Percentiles rank a stretch among this genome's conserved stretches.
Conservation (phyloP, 2,329 filamentous ascomycete genomes). For the Trichophaea hybrida region DNA sequence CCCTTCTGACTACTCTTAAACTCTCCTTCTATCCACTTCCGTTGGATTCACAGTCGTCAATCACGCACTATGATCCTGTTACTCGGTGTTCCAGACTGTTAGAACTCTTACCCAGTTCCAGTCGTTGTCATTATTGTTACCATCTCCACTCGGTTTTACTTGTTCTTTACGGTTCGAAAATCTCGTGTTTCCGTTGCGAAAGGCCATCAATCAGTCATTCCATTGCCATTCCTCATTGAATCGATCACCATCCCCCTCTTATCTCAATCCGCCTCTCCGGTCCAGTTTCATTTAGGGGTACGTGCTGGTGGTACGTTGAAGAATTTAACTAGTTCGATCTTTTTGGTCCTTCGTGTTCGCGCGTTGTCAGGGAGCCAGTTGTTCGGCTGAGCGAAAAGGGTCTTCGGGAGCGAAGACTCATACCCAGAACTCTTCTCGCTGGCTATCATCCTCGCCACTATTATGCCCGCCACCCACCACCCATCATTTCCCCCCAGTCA, state of each 20-base stretch:
- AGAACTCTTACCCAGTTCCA: constrained; percentile 2
- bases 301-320: background rate
- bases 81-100: constrained; percentile 2
- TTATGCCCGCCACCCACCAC: background rate
- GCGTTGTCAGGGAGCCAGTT: no score
- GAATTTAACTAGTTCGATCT: background rate
- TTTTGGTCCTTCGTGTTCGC: background rate
- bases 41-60: background rate
- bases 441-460: no score
- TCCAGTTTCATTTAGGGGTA: background rate
- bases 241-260: background rate
- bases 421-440: no score
- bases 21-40: background rate
- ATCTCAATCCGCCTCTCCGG: background rate
- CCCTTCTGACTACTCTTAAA: background rate
- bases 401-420: no score
- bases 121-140: background rate
- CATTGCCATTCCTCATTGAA: background rate
- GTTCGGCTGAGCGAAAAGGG: no score
- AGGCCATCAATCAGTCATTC: background rate
- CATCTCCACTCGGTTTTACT: background rate
- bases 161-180: background rate
- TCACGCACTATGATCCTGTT: background rate
- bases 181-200: background rate
- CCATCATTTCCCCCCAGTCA: background rate